Evolutionary conservation across 1,284 basidiomycete species (phyloP).

Genomic region (Pascua sp.): DNA sequence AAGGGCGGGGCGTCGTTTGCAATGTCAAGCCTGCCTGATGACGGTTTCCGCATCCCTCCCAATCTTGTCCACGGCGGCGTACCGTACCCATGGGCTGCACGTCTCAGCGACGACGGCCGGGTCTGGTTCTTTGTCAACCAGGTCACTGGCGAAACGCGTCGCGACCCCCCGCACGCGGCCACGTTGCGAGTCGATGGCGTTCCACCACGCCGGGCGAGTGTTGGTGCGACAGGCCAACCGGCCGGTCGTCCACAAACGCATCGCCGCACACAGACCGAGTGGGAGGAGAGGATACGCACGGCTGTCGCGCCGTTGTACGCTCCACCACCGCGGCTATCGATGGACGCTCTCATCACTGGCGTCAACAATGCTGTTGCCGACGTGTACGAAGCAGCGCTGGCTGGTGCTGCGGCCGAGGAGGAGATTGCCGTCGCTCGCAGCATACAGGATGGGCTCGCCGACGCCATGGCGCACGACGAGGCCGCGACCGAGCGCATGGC

Average conservation of each 20-base stretch:
- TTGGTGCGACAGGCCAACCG: background rate
- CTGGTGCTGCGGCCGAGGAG: constrained; percentile 42
- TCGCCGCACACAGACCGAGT: constrained; percentile 4
- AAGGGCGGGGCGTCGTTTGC: too few species aligned
- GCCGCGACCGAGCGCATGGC: constrained; percentile 25
- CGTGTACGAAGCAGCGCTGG: constrained; percentile 37
- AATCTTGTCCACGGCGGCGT: constrained; percentile 53
- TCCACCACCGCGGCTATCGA: constrained; percentile 16
- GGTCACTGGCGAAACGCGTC: constrained; percentile 62
- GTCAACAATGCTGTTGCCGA: constrained; percentile 36
- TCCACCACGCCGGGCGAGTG: background rate
- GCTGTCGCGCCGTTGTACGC: constrained; percentile 10
- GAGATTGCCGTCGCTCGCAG: constrained; percentile 34
- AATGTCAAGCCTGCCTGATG: background rate
- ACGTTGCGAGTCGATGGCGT: background rate
- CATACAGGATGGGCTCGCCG: constrained; percentile 23
- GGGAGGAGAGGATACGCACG: constrained; percentile 18
- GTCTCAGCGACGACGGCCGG: constrained; percentile 77
- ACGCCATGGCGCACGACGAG: constrained; percentile 33
- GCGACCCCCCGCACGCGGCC: constrained; percentile 32
- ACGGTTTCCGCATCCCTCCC: constrained; percentile 32
- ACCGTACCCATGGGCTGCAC: constrained; percentile 73
- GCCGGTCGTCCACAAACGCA: too few species aligned
- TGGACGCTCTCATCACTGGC: constrained; percentile 29
- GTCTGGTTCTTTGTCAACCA: constrained; percentile 76